Conservation (phyloP, 2,329 filamentous ascomycete species). For the Fusarium sarcochroum region DNA sequence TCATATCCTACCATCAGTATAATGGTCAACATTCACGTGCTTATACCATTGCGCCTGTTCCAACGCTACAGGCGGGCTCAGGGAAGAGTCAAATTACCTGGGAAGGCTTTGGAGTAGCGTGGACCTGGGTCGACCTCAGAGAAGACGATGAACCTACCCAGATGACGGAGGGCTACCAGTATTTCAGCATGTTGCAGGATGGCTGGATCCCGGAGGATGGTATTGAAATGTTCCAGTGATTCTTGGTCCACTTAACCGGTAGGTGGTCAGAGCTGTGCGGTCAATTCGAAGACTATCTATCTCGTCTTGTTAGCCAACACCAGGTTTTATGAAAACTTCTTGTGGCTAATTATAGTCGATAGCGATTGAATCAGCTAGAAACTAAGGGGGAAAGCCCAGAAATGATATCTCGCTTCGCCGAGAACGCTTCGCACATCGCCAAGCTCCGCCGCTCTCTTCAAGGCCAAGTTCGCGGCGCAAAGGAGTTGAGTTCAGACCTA, state of each 20-base stretch:
- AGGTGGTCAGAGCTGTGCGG: background rate
- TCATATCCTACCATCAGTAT: no score
- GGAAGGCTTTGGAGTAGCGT: background rate
- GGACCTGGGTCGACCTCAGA: background rate
- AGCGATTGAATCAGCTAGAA: background rate
- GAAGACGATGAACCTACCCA: background rate
- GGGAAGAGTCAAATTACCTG: no score
- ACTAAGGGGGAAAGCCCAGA: background rate
- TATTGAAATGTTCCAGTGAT: background rate
- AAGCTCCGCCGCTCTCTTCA: background rate
- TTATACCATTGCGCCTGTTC: background rate
- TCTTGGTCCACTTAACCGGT: background rate
- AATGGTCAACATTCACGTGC: no score
- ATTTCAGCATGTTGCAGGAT: background rate
- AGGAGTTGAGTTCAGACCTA: no score
- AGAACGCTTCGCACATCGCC: background rate
- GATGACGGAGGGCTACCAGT: background rate
- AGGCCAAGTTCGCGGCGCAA: background rate
- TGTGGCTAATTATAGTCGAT: background rate
- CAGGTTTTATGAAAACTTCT: background rate
- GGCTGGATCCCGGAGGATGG: background rate
- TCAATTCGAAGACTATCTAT: background rate
- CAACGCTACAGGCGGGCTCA: background rate
- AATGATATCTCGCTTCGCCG: background rate
- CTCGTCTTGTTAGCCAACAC: background rate